Percentiles rank a stretch among this genome's conserved stretches.
These are phyloP conservation scores for Phytophthora idaei DNA, from an alignment of 352 stramenopile species.

Conservation along the genomic window DNA sequence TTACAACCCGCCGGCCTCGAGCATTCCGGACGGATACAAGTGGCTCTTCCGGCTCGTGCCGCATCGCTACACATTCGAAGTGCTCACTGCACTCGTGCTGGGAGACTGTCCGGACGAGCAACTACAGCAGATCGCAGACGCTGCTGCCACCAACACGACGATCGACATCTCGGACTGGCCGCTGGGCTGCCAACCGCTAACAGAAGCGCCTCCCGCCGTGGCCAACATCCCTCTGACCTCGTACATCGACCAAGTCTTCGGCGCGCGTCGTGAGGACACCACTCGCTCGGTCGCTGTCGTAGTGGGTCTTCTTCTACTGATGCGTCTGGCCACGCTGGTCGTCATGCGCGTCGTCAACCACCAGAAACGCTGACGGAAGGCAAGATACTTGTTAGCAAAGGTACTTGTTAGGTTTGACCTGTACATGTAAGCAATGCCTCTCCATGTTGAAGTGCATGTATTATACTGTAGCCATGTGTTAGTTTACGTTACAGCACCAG, in stretches of 20 bases:
- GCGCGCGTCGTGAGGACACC: slow-evolving; percentile 55
- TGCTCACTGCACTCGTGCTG: slow-evolving; percentile 49
- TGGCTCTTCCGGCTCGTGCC: slow-evolving; percentile 52
- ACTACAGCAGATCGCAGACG: slow-evolving; percentile 34
- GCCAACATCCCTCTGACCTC: slow-evolving; percentile 48
- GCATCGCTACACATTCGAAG: slow-evolving; percentile 47
- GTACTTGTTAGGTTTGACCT: not conserved
- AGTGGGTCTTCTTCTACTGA: slow-evolving; percentile 50
- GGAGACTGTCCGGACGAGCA: slow-evolving; percentile 46
- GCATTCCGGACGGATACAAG: slow-evolving; percentile 52
- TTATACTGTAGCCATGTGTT: slow-evolving; percentile 13
- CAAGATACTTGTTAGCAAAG: not conserved
- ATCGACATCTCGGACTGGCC: slow-evolving; percentile 39
- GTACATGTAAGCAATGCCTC: slow-evolving; percentile 4
- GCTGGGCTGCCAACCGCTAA: slow-evolving; percentile 62
- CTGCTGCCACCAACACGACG: slow-evolving; percentile 31
- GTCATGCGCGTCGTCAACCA: slow-evolving; percentile 66
- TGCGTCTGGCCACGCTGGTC: slow-evolving; percentile 58
- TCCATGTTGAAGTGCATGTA: slow-evolving; percentile 17
- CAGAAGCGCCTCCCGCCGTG: slow-evolving; percentile 48
- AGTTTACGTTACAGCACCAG: not conserved
- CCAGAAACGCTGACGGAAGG: slow-evolving; percentile 53
- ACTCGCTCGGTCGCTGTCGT: slow-evolving; percentile 51
- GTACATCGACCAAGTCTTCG: slow-evolving; percentile 69
- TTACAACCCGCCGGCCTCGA: slow-evolving; percentile 46